These are phyloP conservation scores for Ogataea dorogensis DNA, from an alignment of 805 yeast genomes.

Conservation along the genomic window DNA sequence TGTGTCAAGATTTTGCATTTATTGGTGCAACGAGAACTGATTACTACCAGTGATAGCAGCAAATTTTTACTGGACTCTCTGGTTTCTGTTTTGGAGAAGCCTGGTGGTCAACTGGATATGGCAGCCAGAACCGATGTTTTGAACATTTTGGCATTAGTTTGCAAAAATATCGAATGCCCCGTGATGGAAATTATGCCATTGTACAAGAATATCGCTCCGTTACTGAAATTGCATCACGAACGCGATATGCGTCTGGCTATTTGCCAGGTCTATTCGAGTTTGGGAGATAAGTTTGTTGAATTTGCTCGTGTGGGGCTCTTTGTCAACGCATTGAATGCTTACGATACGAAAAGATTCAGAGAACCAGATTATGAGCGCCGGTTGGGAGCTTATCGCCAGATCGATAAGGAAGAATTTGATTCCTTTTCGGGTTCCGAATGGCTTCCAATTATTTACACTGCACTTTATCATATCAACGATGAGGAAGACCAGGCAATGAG, in stretches of 20 bases:
- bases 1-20: conserved; percentile 51
- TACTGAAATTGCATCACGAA: conserved; percentile 60
- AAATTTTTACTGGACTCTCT: conserved; percentile 54
- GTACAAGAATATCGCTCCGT: conserved; percentile 32
- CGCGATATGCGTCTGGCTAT: conserved; percentile 60
- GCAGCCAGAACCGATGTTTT: conserved; percentile 57
- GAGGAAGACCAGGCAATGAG: conserved; percentile 78
- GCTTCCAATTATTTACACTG: conserved; percentile 71
- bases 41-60: conserved; percentile 54
- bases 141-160: conserved; percentile 52
- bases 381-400: conserved; percentile 59
- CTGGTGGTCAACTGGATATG: conserved; percentile 48
- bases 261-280: conserved; percentile 54
- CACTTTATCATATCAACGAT: conserved; percentile 71
- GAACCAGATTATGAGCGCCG: conserved; percentile 80
- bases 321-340: conserved; percentile 69
- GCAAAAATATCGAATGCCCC: conserved; percentile 51
- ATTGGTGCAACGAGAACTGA: conserved; percentile 56
- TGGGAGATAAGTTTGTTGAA: conserved; percentile 52
- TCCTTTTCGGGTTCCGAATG: conserved; percentile 58
- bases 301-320: conserved; percentile 47
- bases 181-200: conserved; percentile 46
- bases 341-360: conserved; percentile 55
- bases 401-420: conserved; percentile 56
- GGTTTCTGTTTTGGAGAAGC: conserved; percentile 58